These are phyloP conservation scores for Vitis labrusca DNA, from an alignment of 164 flowering plant species.

Conservation along the genomic window DNA sequence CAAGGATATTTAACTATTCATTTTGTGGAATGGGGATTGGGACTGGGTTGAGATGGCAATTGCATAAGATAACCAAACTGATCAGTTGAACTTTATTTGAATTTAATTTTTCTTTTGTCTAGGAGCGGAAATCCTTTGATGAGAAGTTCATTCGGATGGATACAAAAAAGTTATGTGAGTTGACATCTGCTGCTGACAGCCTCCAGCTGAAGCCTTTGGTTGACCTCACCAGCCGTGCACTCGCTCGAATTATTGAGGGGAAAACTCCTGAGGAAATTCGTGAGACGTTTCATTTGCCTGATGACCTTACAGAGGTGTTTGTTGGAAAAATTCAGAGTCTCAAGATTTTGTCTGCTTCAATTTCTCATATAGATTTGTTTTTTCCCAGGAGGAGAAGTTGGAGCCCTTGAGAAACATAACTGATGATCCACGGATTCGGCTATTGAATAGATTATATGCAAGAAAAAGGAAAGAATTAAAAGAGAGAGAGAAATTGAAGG, in stretches of 20 bases:
- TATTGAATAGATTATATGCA: conserved; percentile 85
- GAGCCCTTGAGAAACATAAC: conserved; percentile 81
- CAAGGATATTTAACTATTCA: too few species aligned
- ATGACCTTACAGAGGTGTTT: conserved; percentile 94
- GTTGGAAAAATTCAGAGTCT: conserved; percentile 7
- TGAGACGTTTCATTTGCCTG: conserved; percentile 86
- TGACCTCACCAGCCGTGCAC: conserved; percentile 88
- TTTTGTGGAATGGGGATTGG: too few species aligned
- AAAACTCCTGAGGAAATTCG: conserved; percentile 92
- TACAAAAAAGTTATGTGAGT: conserved; percentile 75
- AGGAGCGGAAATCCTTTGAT: conserved; percentile 89
- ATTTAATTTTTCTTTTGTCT: conserved; percentile 10
- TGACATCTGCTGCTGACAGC: conserved; percentile 93
- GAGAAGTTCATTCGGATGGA: conserved; percentile 82
- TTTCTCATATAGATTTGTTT: conserved; percentile 13
- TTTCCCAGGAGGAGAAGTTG: conserved; percentile 86
- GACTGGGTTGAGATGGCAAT: too few species aligned
- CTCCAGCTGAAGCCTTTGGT: conserved; percentile 86
- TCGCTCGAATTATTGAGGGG: conserved; percentile 95
- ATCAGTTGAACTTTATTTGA: background rate
- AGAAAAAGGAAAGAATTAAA: conserved; percentile 87
- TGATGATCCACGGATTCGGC: conserved; percentile 91
- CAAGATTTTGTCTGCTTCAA: background rate
- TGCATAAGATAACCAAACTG: background rate
- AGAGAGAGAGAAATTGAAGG: conserved; percentile 78